Evolutionary conservation across 306 rosid genomes (phyloP).

Genomic region (Ormosia emarginata): DNA sequence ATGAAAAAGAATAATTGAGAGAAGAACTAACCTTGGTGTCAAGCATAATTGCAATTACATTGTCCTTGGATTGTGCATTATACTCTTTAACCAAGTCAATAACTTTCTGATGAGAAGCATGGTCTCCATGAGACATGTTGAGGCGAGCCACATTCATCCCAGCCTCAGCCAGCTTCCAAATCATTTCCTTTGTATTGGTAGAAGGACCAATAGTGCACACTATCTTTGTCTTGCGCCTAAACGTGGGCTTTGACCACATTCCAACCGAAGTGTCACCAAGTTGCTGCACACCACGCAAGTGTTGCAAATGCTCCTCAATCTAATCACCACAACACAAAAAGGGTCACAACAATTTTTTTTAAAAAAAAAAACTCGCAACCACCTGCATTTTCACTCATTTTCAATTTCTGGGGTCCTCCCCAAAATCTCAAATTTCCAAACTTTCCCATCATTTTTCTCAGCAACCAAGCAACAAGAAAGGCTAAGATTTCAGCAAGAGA

Average conservation of each 20-base stretch:
- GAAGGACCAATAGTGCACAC: conserved; percentile 96
- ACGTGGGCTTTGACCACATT: conserved; percentile 79
- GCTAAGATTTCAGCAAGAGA: neutral
- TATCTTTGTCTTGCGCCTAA: conserved; percentile 86
- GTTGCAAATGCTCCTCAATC: conserved; percentile 58
- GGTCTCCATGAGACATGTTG: conserved; percentile 96
- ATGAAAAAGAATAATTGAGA: neutral
- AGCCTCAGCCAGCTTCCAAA: conserved; percentile 91
- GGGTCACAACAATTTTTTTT: conserved; percentile 14
- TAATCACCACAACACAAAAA: conserved; percentile 25
- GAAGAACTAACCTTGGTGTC: conserved; percentile 70
- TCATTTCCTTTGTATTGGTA: conserved; percentile 81
- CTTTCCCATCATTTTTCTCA: neutral
- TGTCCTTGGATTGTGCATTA: conserved; percentile 66
- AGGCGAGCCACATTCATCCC: conserved; percentile 92
- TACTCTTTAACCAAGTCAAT: conserved; percentile 91
- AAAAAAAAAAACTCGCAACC: neutral
- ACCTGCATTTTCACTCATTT: neutral
- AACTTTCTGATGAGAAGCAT: conserved; percentile 87
- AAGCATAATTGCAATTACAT: conserved; percentile 84
- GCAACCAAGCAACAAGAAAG: neutral
- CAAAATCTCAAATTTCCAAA: neutral
- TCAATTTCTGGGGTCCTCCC: neutral
- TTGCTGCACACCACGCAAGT: conserved; percentile 48
- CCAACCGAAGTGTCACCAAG: conserved; percentile 47